Evolutionary conservation across 2,329 filamentous ascomycete genomes (phyloP).

Genomic region (Aspergillus tanneri): DNA sequence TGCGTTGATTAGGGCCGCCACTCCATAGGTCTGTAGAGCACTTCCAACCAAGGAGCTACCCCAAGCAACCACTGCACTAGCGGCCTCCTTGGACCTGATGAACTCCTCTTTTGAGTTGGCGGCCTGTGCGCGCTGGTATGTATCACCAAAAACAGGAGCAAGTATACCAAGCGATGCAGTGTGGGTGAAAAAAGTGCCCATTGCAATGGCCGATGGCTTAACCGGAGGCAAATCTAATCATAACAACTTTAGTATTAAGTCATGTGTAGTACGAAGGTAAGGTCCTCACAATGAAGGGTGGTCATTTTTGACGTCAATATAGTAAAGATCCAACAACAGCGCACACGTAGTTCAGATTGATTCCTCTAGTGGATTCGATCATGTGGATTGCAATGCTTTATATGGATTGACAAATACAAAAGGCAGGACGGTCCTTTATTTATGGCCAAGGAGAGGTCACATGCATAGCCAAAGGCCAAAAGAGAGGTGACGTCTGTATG

Average conservation of each 20-base stretch:
- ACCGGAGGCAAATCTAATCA: slow-evolving; percentile 74
- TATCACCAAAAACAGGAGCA: slow-evolving; percentile 85
- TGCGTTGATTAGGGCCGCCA: slow-evolving; percentile 88
- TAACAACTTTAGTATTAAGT: slow-evolving; percentile 3
- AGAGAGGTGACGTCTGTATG: slow-evolving; percentile 34
- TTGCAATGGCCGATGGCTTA: slow-evolving; percentile 95
- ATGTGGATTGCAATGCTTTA: too few relatives aligned
- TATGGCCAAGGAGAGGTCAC: slow-evolving; percentile 5
- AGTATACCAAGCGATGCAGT: slow-evolving; percentile 84
- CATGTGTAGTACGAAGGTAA: not conserved
- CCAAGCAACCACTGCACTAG: slow-evolving; percentile 82
- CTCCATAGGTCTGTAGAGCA: slow-evolving; percentile 83
- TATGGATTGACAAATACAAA: too few relatives aligned
- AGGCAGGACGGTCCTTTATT: too few relatives aligned
- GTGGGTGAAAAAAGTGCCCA: slow-evolving; percentile 96
- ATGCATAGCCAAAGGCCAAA: slow-evolving; percentile 9
- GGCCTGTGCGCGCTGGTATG: slow-evolving; percentile 86
- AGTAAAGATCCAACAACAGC: too few relatives aligned
- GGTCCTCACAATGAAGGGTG: slow-evolving; percentile 57
- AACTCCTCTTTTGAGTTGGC: slow-evolving; percentile 97
- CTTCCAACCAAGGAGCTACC: slow-evolving; percentile 87
- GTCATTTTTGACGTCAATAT: slow-evolving; percentile 49
- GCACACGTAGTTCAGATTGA: too few relatives aligned
- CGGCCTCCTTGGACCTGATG: slow-evolving; percentile 86
- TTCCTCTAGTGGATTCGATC: too few relatives aligned